Percentiles rank a stretch among this genome's conserved stretches.
Evolutionary conservation across 805 yeast species (phyloP).

Genomic region (Metschnikowia sp.): DNA sequence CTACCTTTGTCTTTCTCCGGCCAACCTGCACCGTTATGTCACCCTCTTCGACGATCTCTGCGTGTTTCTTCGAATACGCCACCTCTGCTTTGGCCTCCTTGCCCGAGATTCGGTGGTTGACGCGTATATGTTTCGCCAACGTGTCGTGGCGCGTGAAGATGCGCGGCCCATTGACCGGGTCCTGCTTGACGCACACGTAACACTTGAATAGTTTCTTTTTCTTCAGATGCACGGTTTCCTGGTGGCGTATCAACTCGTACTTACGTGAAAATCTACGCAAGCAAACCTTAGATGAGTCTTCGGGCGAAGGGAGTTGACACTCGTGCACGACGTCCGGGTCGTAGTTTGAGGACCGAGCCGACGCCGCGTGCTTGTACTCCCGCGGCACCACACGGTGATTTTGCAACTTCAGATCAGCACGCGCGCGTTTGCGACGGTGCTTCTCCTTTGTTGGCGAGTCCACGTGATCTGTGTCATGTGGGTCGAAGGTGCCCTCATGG

Average conservation of each 20-base stretch:
- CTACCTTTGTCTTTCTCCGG: constrained; percentile 43
- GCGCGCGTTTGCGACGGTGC: constrained; percentile 12
- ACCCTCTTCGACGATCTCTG: constrained; percentile 47
- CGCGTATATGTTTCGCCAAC: constrained; percentile 77
- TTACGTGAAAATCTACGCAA: constrained; percentile 52
- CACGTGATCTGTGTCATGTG: neutral
- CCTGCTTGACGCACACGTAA: constrained; percentile 74
- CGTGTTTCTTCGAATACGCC: constrained; percentile 43
- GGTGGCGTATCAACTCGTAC: constrained; percentile 91
- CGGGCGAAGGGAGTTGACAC: constrained; percentile 44
- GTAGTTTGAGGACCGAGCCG: constrained; percentile 39
- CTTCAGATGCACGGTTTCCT: constrained; percentile 91
- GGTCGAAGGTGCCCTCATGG: constrained; percentile 3
- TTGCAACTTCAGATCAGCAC: constrained; percentile 23
- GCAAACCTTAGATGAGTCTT: constrained; percentile 39
- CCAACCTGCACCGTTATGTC: constrained; percentile 47
- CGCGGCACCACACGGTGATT: constrained; percentile 29
- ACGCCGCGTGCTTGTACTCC: constrained; percentile 16
- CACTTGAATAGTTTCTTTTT: constrained; percentile 84
- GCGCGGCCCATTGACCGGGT: constrained; percentile 55
- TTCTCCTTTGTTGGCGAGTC: neutral
- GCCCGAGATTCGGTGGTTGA: constrained; percentile 44
- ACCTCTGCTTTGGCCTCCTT: constrained; percentile 48
- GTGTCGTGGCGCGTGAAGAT: constrained; percentile 95
- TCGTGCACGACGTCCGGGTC: constrained; percentile 47